Conservation (phyloP, 2,329 filamentous ascomycete species). For the Trichoderma atroviride region DNA sequence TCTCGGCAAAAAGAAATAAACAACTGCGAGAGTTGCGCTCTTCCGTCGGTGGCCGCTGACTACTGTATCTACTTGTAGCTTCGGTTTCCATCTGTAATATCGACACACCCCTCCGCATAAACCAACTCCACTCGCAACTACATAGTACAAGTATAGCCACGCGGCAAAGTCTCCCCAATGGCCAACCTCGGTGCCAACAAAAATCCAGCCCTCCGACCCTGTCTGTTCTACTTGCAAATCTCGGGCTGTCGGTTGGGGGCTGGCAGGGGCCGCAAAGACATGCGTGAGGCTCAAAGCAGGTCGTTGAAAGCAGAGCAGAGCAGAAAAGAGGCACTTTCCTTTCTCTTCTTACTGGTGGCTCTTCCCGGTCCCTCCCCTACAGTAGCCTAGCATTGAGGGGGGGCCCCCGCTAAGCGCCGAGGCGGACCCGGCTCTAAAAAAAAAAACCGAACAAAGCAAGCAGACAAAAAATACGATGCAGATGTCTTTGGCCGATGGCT, state of each 20-base stretch:
- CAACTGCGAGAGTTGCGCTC: background rate
- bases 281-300: background rate
- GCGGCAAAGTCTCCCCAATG: background rate
- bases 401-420: background rate
- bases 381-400: background rate
- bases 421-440: background rate
- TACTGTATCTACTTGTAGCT: too few relatives aligned
- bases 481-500: conserved; percentile 23
- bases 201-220: background rate
- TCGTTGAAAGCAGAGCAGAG: background rate
- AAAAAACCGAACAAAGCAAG: background rate
- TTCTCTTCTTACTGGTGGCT: background rate
- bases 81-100: background rate
- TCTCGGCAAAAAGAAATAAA: background rate
- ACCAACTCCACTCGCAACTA: background rate
- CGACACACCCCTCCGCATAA: background rate
- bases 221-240: background rate
- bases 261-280: background rate
- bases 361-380: background rate
- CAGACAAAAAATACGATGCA: conserved; percentile 10
- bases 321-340: background rate
- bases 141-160: too few relatives aligned
- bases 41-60: background rate
- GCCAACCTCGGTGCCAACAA: background rate
- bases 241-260: too few relatives aligned